phyloP scores from a whole-genome alignment of 768 basidiomycete genomes.

The Kwoniella europaea region DNA sequence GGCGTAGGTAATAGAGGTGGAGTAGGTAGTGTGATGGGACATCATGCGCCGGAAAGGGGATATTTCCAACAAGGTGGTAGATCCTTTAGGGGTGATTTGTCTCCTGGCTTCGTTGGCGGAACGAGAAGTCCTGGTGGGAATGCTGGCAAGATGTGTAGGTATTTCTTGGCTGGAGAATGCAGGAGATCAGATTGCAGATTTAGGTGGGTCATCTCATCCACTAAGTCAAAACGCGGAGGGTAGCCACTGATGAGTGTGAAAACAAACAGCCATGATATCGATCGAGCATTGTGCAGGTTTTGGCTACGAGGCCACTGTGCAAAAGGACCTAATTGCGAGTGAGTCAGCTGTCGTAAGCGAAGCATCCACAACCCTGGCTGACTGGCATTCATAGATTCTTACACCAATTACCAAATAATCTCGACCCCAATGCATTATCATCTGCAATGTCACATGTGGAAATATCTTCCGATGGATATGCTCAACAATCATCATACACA shows the following conservation, averaged over 20 bases:
- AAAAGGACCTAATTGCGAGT: slow-evolving; percentile 92
- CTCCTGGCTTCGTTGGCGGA: slow-evolving; percentile 42
- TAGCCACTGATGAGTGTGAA: background rate
- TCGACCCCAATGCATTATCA: slow-evolving; percentile 63
- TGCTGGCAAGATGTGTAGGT: slow-evolving; percentile 78
- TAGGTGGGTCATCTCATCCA: slow-evolving; percentile 66
- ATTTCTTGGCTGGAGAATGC: slow-evolving; percentile 96
- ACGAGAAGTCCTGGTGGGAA: slow-evolving; percentile 49
- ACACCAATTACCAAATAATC: slow-evolving; percentile 85
- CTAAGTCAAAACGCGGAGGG: too few species aligned
- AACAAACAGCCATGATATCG: slow-evolving; percentile 80
- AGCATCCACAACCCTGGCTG: background rate
- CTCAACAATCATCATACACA: slow-evolving; percentile 30
- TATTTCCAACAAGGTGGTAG: slow-evolving; percentile 55
- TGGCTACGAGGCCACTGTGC: slow-evolving; percentile 98
- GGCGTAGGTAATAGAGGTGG: slow-evolving; percentile 46
- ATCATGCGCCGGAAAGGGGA: slow-evolving; percentile 47
- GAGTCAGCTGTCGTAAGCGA: slow-evolving; percentile 20
- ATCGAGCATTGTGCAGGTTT: slow-evolving; percentile 92
- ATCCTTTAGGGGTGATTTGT: slow-evolving; percentile 49
- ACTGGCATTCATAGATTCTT: slow-evolving; percentile 65
- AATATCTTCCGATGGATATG: slow-evolving; percentile 50
- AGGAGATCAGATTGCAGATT: slow-evolving; percentile 95
- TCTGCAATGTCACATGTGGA: slow-evolving; percentile 56
- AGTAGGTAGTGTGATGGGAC: slow-evolving; percentile 44